phyloP scores from a whole-genome alignment of 2,329 filamentous ascomycete species.

The Neophaeococcomyces aloes region DNA sequence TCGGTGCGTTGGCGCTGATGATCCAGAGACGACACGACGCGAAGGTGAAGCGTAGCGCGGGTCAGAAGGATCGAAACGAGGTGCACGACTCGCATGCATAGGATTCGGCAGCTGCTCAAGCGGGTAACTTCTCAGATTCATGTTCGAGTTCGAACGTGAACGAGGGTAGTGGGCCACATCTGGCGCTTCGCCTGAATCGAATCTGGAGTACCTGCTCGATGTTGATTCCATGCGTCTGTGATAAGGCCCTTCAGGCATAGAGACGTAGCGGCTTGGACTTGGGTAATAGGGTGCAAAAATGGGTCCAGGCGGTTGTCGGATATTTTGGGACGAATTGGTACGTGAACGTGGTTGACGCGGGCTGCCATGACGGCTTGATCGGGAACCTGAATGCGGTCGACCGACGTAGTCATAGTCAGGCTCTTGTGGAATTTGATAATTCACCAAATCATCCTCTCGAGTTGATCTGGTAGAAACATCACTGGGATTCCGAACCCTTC shows the following conservation, averaged over 20 bases:
- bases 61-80: conserved; percentile 25
- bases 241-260: conserved; percentile 29
- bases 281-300: conserved; percentile 25
- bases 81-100: conserved; percentile 24
- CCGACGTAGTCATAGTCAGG: conserved; percentile 24
- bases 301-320: conserved; percentile 29
- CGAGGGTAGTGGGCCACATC: conserved; percentile 39
- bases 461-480: conserved; percentile 12
- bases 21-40: conserved; percentile 37
- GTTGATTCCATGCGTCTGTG: conserved; percentile 28
- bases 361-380: conserved; percentile 2
- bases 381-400: conserved; percentile 20
- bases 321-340: conserved; percentile 31
- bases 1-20: conserved; percentile 19
- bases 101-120: conserved; percentile 25
- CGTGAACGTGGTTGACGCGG: conserved; percentile 38
- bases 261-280: conserved; percentile 21
- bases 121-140: conserved; percentile 24
- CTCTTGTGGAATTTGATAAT: conserved; percentile 23
- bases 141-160: conserved; percentile 30
- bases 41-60: conserved; percentile 23
- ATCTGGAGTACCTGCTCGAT: conserved; percentile 28
- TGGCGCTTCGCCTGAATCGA: conserved; percentile 32
- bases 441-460: conserved; percentile 10
- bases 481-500: conserved; percentile 15